Percentiles rank a stretch among this genome's conserved stretches.
These are phyloP conservation scores for Pulveroboletus sp. DNA, from an alignment of 768 basidiomycete genomes.

Conservation along the genomic window DNA sequence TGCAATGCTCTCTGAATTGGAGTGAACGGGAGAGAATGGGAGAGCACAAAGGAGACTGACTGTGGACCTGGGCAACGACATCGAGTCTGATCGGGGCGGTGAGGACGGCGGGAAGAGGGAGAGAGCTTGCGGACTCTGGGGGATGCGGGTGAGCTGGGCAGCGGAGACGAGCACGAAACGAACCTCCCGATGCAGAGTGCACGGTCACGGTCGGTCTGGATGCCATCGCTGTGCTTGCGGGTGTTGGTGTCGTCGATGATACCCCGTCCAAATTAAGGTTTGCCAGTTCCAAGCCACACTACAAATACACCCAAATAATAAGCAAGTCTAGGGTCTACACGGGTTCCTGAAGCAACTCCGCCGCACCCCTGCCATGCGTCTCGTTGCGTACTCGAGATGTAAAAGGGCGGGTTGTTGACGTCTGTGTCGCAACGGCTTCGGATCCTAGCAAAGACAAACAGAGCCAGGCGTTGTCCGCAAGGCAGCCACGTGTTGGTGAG, in stretches of 20 bases:
- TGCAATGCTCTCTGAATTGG: constrained; percentile 79
- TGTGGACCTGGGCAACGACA: constrained; percentile 98
- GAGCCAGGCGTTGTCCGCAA: constrained; percentile 27
- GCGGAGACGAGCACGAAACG: constrained; percentile 17
- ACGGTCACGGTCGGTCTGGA: constrained; percentile 90
- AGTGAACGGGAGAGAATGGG: not conserved
- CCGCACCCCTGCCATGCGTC: too few relatives aligned
- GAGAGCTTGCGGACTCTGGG: constrained; percentile 79
- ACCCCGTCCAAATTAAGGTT: constrained; percentile 22
- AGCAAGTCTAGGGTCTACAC: too few relatives aligned
- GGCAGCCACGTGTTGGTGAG: constrained; percentile 26
- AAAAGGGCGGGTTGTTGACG: too few relatives aligned
- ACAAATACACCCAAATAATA: constrained; percentile 21
- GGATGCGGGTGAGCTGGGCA: not conserved
- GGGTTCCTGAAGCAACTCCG: too few relatives aligned
- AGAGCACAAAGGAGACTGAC: constrained; percentile 52
- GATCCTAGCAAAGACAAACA: constrained; percentile 28
- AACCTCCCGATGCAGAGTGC: constrained; percentile 72
- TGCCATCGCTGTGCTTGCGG: constrained; percentile 58
- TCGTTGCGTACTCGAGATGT: too few relatives aligned
- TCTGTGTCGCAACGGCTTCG: too few relatives aligned
- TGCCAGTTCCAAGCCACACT: constrained; percentile 27
- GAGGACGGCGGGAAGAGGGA: constrained; percentile 92
- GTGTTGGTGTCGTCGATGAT: constrained; percentile 23
- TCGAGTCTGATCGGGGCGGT: constrained; percentile 98